Evolutionary conservation across 768 basidiomycete species (phyloP).

Genomic region (Xerocomus brunneocitrinus): DNA sequence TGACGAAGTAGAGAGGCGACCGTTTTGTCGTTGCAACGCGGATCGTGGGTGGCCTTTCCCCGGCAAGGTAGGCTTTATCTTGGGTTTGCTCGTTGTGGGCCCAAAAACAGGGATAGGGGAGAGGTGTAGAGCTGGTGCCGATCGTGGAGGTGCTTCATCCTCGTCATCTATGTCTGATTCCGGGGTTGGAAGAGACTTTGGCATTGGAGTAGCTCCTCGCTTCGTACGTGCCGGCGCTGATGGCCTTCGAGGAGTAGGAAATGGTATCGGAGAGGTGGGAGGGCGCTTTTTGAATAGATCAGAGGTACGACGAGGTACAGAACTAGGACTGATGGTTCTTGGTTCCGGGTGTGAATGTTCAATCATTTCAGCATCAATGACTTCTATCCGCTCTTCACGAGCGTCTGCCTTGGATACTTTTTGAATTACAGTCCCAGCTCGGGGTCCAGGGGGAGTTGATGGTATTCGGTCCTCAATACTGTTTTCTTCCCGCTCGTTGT

Average conservation of each 20-base stretch:
- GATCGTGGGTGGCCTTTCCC: conserved; percentile 19
- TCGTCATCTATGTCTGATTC: conserved; percentile 28
- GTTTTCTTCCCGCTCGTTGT: conserved; percentile 54
- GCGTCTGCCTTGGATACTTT: neutral
- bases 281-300: conserved; percentile 55
- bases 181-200: conserved; percentile 10
- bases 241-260: conserved; percentile 47
- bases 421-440: conserved; percentile 2
- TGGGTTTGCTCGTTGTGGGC: conserved; percentile 10
- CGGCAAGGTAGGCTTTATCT: conserved; percentile 10
- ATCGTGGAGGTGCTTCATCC: conserved; percentile 9
- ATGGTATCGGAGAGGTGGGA: conserved; percentile 62
- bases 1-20: neutral
- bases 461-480: conserved; percentile 44
- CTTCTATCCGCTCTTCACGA: conserved; percentile 18
- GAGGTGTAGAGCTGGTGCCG: conserved; percentile 14
- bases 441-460: conserved; percentile 48
- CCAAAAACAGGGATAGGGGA: conserved; percentile 23
- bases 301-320: conserved; percentile 16
- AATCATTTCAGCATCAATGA: conserved; percentile 39
- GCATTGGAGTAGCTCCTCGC: conserved; percentile 29
- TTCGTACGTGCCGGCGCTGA: conserved; percentile 53
- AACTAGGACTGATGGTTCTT: conserved; percentile 3
- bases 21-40: neutral
- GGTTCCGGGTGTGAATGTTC: conserved; percentile 13